These are phyloP conservation scores for Tricholomella constricta DNA, from an alignment of 768 basidiomycete species.

Conservation along the genomic window DNA sequence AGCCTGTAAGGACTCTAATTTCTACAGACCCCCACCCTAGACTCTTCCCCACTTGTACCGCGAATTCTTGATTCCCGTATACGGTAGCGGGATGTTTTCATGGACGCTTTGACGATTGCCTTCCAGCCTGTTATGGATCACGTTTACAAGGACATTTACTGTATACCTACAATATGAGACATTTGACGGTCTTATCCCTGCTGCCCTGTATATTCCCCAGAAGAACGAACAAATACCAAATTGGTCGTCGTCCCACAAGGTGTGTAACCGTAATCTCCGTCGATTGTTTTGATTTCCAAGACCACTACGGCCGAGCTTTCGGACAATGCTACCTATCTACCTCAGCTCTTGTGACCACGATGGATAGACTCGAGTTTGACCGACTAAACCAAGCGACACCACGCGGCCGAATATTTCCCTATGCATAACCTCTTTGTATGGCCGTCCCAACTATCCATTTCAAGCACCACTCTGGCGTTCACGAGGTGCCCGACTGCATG, in stretches of 20 bases:
- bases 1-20: conserved; percentile 55
- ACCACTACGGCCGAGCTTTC: too few relatives aligned
- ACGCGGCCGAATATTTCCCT: too few relatives aligned
- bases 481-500: conserved; percentile 4
- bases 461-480: not conserved
- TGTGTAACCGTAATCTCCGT: not conserved
- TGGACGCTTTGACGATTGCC: conserved; percentile 35
- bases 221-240: not conserved
- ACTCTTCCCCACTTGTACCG: conserved; percentile 27
- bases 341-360: too few relatives aligned
- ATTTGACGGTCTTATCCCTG: conserved; percentile 31
- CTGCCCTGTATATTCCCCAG: too few relatives aligned
- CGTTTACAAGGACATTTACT: conserved; percentile 45
- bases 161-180: conserved; percentile 46
- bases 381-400: too few relatives aligned
- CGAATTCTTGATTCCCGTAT: conserved; percentile 31
- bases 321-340: too few relatives aligned
- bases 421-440: too few relatives aligned
- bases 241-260: not conserved
- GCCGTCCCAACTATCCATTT: too few relatives aligned
- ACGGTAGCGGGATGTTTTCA: conserved; percentile 35
- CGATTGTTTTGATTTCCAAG: too few relatives aligned
- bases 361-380: too few relatives aligned
- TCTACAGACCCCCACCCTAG: conserved; percentile 35
- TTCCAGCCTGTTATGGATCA: conserved; percentile 34